Conservation (phyloP, 164 flowering plant genomes). For the Stephania japonica region DNA sequence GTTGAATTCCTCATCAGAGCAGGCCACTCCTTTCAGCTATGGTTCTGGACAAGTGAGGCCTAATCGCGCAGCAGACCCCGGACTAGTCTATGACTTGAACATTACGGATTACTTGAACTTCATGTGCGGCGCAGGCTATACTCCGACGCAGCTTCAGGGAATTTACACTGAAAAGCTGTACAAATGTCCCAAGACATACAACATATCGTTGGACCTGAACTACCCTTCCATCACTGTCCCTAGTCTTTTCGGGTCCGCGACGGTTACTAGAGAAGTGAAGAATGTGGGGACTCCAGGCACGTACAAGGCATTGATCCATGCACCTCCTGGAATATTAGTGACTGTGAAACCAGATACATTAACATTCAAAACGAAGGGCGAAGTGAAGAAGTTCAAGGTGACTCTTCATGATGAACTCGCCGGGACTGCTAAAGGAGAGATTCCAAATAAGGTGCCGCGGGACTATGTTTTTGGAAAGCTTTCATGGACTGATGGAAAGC, state of each 20-base stretch:
- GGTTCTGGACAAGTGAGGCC: constrained; percentile 62
- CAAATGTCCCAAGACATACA: constrained; percentile 15
- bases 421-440: constrained; percentile 15
- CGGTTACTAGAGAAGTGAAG: constrained; percentile 46
- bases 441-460: background rate
- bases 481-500: constrained; percentile 65
- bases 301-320: constrained; percentile 27
- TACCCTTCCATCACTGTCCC: constrained; percentile 77
- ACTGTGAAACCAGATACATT: constrained; percentile 39
- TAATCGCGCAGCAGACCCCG: constrained; percentile 55
- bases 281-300: constrained; percentile 64
- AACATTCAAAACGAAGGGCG: constrained; percentile 41
- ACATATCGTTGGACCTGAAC: constrained; percentile 18
- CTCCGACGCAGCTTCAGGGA: background rate
- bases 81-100: constrained; percentile 58
- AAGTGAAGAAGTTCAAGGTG: constrained; percentile 48
- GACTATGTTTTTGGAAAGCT: constrained; percentile 55
- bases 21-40: constrained; percentile 48
- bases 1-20: constrained; percentile 6
- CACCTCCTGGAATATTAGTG: constrained; percentile 37
- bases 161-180: constrained; percentile 10
- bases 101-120: constrained; percentile 43
- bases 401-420: background rate
- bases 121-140: constrained; percentile 43
- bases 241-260: constrained; percentile 29